These are phyloP conservation scores for Colletotrichum lentis DNA, from an alignment of 2,329 filamentous ascomycete species.

Conservation along the genomic window DNA sequence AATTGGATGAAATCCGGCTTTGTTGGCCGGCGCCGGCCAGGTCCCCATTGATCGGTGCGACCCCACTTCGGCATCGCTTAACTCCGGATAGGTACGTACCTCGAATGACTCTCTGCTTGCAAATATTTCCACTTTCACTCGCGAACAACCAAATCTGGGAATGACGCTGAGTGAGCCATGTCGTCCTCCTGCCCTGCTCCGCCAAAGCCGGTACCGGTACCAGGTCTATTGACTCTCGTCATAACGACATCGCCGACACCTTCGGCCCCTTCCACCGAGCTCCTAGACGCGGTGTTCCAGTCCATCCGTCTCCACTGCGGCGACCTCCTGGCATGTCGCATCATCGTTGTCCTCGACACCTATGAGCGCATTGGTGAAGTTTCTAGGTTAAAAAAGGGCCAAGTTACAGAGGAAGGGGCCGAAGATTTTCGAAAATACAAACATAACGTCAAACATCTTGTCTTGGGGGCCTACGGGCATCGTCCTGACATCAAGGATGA, in stretches of 20 bases:
- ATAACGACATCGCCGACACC: conserved; percentile 65
- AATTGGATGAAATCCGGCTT: neutral
- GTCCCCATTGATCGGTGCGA: neutral
- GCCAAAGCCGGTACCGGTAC: conserved; percentile 4
- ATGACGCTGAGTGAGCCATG: conserved; percentile 10
- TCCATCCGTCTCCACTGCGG: conserved; percentile 57
- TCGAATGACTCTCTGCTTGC: neutral
- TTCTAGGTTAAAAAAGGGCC: conserved; percentile 62
- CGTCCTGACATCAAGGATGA: neutral
- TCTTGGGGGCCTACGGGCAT: conserved; percentile 45
- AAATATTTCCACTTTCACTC: conserved; percentile 12
- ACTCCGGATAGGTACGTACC: conserved; percentile 24
- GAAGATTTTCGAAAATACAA: conserved; percentile 55
- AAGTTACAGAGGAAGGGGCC: conserved; percentile 58
- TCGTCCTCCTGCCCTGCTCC: neutral
- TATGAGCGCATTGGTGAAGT: conserved; percentile 57
- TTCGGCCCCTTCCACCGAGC: conserved; percentile 61
- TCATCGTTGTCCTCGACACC: conserved; percentile 62
- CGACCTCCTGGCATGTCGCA: conserved; percentile 51
- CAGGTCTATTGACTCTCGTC: conserved; percentile 52
- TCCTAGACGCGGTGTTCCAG: conserved; percentile 56
- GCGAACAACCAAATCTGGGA: neutral
- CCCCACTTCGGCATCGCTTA: conserved; percentile 9
- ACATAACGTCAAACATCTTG: conserved; percentile 54
- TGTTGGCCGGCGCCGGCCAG: neutral